Base-by-base conservation (phyloP, 768 basidiomycete genomes). In the Collybia mongolica region DNA sequence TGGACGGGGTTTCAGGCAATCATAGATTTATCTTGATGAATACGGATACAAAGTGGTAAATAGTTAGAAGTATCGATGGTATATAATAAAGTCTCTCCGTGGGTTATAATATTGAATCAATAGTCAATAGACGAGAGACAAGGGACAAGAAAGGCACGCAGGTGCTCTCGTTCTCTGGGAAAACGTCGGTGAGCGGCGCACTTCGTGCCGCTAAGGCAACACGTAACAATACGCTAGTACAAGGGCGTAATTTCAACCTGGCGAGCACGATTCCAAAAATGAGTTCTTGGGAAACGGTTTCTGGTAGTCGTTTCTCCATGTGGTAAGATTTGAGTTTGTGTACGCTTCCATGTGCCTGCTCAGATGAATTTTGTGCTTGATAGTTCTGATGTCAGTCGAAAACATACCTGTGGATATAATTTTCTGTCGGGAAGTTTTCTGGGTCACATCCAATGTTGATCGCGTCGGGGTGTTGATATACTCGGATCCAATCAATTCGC, bases 361-460 rank as follows among this genome's bases (percentile, higher is more conserved):
- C n/a, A 5, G 17, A 44, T 32, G 19, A 47, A 2, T 39, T 11
- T 3, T 12, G 9, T 22, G 24, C 7, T 19, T 39, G 44, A 6
- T 49, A 12, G 11, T 32, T 32, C 11, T 9, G 14, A 32, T 12
- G 29, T 39, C 29, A 32, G 44, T 36, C 17, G 40, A 18, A 52
- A 17, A 67, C 70, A 44, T 62, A 83, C 79, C 64, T 60, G 40
- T 80, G 70, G 56, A 90, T 91, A 61, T 92, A 92, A 19, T 72
- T 65, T 9, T 72, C 66, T 1, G 88, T 90, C 2, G 88, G 88
- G 54, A 76, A 81, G 37, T 71, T 64, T 26, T 65, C 62, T 2
- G 88, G 88, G 58, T 83, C 72, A 57, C 88, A 90, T 39, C 88
- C 88, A 42, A 89, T 74, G 60, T 87, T 85, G 44, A 75, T 72